Evolutionary conservation across 2,329 filamentous ascomycete genomes (phyloP).

Genomic region (Claviceps monticola): DNA sequence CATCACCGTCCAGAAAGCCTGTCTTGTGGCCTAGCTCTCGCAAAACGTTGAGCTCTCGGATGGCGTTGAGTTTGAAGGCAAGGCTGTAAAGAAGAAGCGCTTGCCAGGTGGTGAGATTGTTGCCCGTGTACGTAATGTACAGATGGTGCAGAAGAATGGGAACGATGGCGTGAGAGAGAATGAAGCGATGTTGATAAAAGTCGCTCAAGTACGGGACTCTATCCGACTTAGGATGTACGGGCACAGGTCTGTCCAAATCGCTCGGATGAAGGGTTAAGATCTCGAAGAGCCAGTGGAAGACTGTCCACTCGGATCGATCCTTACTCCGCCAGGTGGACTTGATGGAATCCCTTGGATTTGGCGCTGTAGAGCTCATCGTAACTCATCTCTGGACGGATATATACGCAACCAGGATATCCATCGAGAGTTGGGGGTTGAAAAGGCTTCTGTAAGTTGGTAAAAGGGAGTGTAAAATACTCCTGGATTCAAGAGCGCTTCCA

Average conservation of each 20-base stretch:
- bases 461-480: too few species aligned
- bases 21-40: constrained; percentile 1
- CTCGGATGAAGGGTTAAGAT: constrained; percentile 3
- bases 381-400: neutral
- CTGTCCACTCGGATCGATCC: constrained; percentile 5
- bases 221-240: constrained; percentile 4
- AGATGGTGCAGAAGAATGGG: constrained; percentile 5
- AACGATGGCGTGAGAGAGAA: constrained; percentile 4
- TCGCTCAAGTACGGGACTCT: constrained; percentile 3
- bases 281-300: constrained; percentile 6
- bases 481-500: too few species aligned
- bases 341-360: constrained; percentile 4
- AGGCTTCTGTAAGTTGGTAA: too few species aligned
- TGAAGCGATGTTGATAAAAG: constrained; percentile 5
- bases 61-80: constrained; percentile 4
- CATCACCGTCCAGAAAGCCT: constrained; percentile 5
- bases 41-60: constrained; percentile 4
- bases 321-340: constrained; percentile 6
- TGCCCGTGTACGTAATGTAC: constrained; percentile 4
- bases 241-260: constrained; percentile 2
- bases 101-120: constrained; percentile 4
- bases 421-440: too few species aligned
- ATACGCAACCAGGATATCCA: neutral
- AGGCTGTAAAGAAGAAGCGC: constrained; percentile 4
- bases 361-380: neutral